Conservation (phyloP, 2,329 filamentous ascomycete genomes). For the Fusarium sp. region DNA sequence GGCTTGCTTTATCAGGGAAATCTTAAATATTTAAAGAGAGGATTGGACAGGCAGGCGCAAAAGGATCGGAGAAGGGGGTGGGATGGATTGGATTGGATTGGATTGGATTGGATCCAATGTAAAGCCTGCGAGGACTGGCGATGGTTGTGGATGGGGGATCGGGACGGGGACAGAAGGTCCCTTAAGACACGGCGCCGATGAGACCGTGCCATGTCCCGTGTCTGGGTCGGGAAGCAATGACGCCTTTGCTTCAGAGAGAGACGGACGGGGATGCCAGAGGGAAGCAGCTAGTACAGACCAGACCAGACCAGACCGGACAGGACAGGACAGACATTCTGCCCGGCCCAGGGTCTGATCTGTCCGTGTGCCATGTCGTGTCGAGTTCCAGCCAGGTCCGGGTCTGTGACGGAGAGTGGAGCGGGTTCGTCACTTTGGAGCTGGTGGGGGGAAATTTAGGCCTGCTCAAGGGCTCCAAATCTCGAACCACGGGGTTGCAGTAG, state of each 20-base stretch:
- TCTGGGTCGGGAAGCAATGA: slow-evolving; percentile 36
- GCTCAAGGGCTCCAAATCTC: slow-evolving; percentile 33
- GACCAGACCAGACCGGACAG: not conserved
- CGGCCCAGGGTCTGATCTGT: slow-evolving; percentile 36
- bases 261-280: slow-evolving; percentile 29
- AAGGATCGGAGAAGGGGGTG: slow-evolving; percentile 8
- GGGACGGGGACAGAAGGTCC: slow-evolving; percentile 25
- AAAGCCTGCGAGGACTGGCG: slow-evolving; percentile 5
- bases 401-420: slow-evolving; percentile 39
- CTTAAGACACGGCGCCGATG: slow-evolving; percentile 28
- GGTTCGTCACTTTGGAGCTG: slow-evolving; percentile 27
- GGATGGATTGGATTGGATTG: not conserved
- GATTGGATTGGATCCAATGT: slow-evolving; percentile 3
- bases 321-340: slow-evolving; percentile 23
- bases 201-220: slow-evolving; percentile 35
- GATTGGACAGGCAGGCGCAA: not conserved
- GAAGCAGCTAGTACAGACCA: slow-evolving; percentile 35
- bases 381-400: slow-evolving; percentile 40
- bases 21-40: slow-evolving; percentile 1
- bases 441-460: slow-evolving; percentile 29
- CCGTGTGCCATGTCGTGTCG: slow-evolving; percentile 15
- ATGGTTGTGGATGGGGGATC: slow-evolving; percentile 30
- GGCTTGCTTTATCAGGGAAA: slow-evolving; percentile 22
- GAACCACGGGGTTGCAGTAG: slow-evolving; percentile 35
- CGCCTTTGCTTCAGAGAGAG: slow-evolving; percentile 32